These are phyloP conservation scores for Moesziomyces aphidis DNA, from an alignment of 1,284 basidiomycete species.

Conservation along the genomic window DNA sequence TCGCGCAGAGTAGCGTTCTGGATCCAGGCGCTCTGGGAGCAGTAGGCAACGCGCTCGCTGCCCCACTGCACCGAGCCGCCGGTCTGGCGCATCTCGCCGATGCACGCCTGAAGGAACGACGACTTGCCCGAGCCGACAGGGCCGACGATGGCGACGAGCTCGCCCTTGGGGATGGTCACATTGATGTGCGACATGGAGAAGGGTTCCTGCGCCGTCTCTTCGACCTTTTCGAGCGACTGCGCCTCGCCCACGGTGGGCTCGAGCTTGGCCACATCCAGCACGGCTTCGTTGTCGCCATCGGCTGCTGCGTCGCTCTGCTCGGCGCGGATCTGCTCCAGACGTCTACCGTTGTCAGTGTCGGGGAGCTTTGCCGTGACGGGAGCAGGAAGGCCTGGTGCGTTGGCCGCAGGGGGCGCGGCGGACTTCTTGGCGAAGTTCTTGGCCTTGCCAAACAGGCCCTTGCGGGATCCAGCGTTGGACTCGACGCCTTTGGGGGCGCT, in stretches of 20 bases:
- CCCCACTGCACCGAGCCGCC: conserved; percentile 60
- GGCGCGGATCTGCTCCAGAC: conserved; percentile 37
- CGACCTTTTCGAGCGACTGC: conserved; percentile 16
- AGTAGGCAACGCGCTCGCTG: conserved; percentile 75
- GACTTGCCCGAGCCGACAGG: conserved; percentile 66
- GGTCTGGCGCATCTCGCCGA: conserved; percentile 64
- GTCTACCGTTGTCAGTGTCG: conserved; percentile 27
- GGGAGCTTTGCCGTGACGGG: conserved; percentile 25
- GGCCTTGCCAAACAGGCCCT: conserved; percentile 35
- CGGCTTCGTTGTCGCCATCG: conserved; percentile 32
- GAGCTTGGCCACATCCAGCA: conserved; percentile 30
- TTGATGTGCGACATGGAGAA: conserved; percentile 56
- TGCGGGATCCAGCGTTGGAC: conserved; percentile 3
- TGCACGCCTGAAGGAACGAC: conserved; percentile 60
- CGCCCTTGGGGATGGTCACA: conserved; percentile 44
- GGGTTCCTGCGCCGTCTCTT: conserved; percentile 39
- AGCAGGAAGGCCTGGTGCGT: conserved; percentile 22
- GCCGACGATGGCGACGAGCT: conserved; percentile 63
- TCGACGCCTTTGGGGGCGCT: background rate
- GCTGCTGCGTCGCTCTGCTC: conserved; percentile 29
- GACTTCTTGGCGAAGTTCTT: conserved; percentile 34
- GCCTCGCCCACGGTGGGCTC: conserved; percentile 28
- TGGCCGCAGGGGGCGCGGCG: conserved; percentile 24
- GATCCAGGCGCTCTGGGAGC: conserved; percentile 88
- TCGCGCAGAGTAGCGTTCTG: conserved; percentile 81